These are phyloP conservation scores for Meyerozyma sp. DNA, from an alignment of 1,139 yeast genomes.

Conservation along the genomic window DNA sequence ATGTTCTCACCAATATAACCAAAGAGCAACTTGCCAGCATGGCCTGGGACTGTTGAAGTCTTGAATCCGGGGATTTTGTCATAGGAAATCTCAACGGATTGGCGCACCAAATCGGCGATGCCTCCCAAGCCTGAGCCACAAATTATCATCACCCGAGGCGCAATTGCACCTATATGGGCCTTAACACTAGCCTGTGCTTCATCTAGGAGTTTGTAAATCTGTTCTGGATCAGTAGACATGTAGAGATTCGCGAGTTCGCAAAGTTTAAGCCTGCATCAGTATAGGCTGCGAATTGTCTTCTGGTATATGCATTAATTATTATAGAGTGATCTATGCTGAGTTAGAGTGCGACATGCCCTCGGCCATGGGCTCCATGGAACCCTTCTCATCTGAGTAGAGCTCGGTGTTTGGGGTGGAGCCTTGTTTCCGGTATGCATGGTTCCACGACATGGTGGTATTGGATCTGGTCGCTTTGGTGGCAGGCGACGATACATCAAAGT, in stretches of 20 bases:
- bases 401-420: constrained; percentile 32
- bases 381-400: constrained; percentile 22
- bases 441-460: constrained; percentile 34
- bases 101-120: constrained; percentile 52
- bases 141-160: constrained; percentile 68
- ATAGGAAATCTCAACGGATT: constrained; percentile 54
- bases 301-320: neutral
- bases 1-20: constrained; percentile 66
- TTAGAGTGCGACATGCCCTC: neutral
- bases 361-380: neutral
- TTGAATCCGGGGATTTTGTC: constrained; percentile 74
- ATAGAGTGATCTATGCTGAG: neutral
- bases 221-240: neutral
- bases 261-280: neutral
- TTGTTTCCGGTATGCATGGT: constrained; percentile 14
- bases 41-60: constrained; percentile 83
- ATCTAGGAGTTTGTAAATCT: constrained; percentile 10
- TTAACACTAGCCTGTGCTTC: constrained; percentile 17
- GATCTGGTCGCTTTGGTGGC: constrained; percentile 28
- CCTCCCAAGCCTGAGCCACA: constrained; percentile 97
- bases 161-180: constrained; percentile 7
- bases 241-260: neutral
- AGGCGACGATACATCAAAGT: constrained; percentile 23
- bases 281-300: no score
- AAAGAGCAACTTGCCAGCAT: constrained; percentile 75